phyloP scores from a whole-genome alignment of 2,329 filamentous ascomycete genomes.

The Periconia digitata region DNA sequence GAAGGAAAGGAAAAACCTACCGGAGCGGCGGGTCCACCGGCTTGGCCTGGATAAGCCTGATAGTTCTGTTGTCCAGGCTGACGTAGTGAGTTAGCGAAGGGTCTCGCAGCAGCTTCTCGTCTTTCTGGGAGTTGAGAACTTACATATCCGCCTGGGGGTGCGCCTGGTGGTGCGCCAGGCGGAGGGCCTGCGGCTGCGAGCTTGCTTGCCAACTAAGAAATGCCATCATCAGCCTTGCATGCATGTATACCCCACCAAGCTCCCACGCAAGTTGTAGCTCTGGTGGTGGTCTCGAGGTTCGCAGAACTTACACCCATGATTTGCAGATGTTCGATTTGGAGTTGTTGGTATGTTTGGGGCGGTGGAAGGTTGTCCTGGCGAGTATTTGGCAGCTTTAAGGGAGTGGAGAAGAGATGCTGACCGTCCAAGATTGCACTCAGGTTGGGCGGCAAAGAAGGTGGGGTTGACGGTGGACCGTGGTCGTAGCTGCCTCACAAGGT shows the following conservation, averaged over 20 bases:
- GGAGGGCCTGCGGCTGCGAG: conserved; percentile 48
- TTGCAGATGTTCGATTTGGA: too few species aligned
- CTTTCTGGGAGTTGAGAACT: conserved; percentile 36
- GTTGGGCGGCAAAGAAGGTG: too few species aligned
- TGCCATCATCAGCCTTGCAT: neutral
- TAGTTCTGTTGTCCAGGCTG: conserved; percentile 54
- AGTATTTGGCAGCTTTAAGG: too few species aligned
- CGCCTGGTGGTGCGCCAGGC: conserved; percentile 21
- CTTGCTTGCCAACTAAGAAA: conserved; percentile 29
- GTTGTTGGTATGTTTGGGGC: too few species aligned
- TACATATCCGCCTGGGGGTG: conserved; percentile 54
- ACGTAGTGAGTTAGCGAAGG: conserved; percentile 23
- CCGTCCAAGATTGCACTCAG: too few species aligned
- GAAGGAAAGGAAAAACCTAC: conserved; percentile 35
- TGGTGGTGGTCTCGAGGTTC: neutral
- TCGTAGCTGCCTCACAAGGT: too few species aligned
- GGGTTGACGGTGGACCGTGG: too few species aligned
- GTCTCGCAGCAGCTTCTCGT: conserved; percentile 7
- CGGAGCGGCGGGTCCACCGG: conserved; percentile 50
- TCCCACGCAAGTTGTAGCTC: neutral
- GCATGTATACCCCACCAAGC: neutral
- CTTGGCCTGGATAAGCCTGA: conserved; percentile 58
- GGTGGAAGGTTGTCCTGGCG: too few species aligned
- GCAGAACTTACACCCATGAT: neutral
- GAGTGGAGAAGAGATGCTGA: too few species aligned